These are phyloP conservation scores for Ogataea nakhonphanomensis DNA, from an alignment of 805 yeast species.

Conservation along the genomic window DNA sequence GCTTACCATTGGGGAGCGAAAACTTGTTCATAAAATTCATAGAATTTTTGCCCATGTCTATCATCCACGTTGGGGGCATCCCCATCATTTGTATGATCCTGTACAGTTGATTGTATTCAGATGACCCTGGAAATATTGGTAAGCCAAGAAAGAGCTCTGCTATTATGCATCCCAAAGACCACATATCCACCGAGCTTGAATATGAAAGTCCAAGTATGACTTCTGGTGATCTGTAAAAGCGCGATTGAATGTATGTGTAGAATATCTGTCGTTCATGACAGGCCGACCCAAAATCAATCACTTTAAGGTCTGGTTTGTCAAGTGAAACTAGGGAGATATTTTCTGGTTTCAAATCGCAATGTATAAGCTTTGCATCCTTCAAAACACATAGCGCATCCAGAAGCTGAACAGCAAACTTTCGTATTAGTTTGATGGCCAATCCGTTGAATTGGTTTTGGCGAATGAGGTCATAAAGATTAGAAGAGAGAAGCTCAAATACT, in stretches of 20 bases:
- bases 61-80: conserved; percentile 91
- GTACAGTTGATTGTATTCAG: conserved; percentile 86
- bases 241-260: conserved; percentile 86
- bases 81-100: conserved; percentile 83
- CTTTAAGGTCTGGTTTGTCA: conserved; percentile 81
- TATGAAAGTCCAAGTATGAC: conserved; percentile 89
- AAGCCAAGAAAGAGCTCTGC: conserved; percentile 70
- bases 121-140: conserved; percentile 91
- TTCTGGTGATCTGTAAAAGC: conserved; percentile 94
- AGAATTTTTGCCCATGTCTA: conserved; percentile 89
- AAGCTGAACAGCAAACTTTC: conserved; percentile 74
- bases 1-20: conserved; percentile 24
- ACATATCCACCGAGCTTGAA: conserved; percentile 86
- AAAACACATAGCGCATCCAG: conserved; percentile 76
- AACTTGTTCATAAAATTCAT: conserved; percentile 50
- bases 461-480: conserved; percentile 84
- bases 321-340: conserved; percentile 78
- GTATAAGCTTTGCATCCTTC: conserved; percentile 81
- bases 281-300: conserved; percentile 95
- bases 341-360: conserved; percentile 96
- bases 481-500: conserved; percentile 85
- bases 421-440: conserved; percentile 71
- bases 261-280: conserved; percentile 88
- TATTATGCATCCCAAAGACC: conserved; percentile 60
- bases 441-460: conserved; percentile 95